A percentile compares a stretch with the other conserved stretches of the same genome.
phyloP scores from a whole-genome alignment of 352 stramenopile genomes.

The Phytophthora cajani region DNA sequence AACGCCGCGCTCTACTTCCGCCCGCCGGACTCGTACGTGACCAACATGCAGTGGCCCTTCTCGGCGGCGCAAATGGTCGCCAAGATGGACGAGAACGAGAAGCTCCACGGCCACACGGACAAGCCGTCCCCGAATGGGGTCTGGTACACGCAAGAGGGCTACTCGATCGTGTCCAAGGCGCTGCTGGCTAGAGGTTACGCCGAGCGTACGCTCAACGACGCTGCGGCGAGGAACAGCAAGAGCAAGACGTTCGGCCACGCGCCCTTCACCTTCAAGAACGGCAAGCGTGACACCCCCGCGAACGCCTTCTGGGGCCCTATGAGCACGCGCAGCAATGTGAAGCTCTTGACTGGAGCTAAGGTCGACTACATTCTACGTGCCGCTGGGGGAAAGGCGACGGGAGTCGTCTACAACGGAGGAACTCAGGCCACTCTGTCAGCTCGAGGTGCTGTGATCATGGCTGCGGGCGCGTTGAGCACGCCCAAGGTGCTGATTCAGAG shows the following conservation, averaged over 20 bases:
- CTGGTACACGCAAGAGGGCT: slow-evolving; percentile 62
- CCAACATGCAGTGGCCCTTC: slow-evolving; percentile 56
- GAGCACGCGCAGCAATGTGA: slow-evolving; percentile 54
- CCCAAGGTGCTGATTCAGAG: slow-evolving; percentile 84
- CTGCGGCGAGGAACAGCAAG: slow-evolving; percentile 54
- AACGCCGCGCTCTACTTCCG: slow-evolving; percentile 89
- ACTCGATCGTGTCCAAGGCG: slow-evolving; percentile 48
- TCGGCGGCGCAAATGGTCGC: slow-evolving; percentile 62
- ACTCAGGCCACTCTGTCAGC: slow-evolving; percentile 36
- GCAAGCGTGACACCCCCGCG: slow-evolving; percentile 57
- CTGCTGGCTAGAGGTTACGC: slow-evolving; percentile 41
- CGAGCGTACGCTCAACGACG: slow-evolving; percentile 54
- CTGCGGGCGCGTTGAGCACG: slow-evolving; percentile 64
- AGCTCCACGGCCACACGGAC: slow-evolving; percentile 52
- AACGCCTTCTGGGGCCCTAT: slow-evolving; percentile 53
- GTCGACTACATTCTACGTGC: slow-evolving; percentile 58
- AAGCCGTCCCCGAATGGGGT: slow-evolving; percentile 54
- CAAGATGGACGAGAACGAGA: slow-evolving; percentile 65
- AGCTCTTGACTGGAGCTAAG: slow-evolving; percentile 47
- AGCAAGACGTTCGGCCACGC: slow-evolving; percentile 60
- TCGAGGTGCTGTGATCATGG: slow-evolving; percentile 71
- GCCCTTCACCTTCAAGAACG: slow-evolving; percentile 60
- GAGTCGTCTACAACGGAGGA: slow-evolving; percentile 55
- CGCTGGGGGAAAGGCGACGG: slow-evolving; percentile 41
- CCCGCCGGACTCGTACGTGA: slow-evolving; percentile 55